phyloP scores from a whole-genome alignment of 1,284 basidiomycete species.

The Ceratobasidium sp. region DNA sequence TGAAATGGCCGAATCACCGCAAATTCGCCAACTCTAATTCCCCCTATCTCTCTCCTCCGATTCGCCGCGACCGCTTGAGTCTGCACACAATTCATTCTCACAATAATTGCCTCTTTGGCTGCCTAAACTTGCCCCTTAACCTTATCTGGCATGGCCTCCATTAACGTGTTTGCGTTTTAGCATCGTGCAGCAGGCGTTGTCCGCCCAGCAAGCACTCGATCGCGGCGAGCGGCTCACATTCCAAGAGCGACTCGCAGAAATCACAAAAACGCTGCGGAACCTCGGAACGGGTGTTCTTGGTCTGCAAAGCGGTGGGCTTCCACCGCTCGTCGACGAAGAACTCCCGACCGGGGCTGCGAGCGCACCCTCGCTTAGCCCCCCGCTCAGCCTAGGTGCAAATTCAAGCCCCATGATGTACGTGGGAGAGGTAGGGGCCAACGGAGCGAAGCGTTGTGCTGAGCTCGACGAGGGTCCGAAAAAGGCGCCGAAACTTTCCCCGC shows the following conservation, averaged over 20 bases:
- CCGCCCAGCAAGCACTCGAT: conserved; percentile 32
- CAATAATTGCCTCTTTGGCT: not conserved
- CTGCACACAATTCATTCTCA: not conserved
- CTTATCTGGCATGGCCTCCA: conserved; percentile 17
- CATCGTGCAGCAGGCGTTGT: conserved; percentile 33
- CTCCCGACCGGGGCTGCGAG: conserved; percentile 15
- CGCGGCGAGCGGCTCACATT: conserved; percentile 25
- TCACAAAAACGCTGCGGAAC: conserved; percentile 21
- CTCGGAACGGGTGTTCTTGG: conserved; percentile 32
- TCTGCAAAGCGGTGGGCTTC: conserved; percentile 14
- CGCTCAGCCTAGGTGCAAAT: conserved; percentile 7
- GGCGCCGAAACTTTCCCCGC: conserved; percentile 23
- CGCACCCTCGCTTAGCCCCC: conserved; percentile 20
- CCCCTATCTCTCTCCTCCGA: conserved; percentile 27
- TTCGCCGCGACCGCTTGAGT: not conserved
- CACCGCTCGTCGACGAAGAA: conserved; percentile 9
- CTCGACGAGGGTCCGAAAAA: conserved; percentile 34
- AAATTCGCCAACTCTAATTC: conserved; percentile 28
- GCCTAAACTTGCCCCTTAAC: not conserved
- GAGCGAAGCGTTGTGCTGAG: conserved; percentile 24
- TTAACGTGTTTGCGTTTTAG: conserved; percentile 25
- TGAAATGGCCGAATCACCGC: conserved; percentile 8
- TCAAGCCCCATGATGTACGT: conserved; percentile 25
- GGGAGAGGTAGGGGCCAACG: not conserved
- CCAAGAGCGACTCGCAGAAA: conserved; percentile 34